Evolutionary conservation across 139 green algal genomes (phyloP), one percentile per base, ranked within the genome.

Genomic region (Chlorella ohadii): DNA sequence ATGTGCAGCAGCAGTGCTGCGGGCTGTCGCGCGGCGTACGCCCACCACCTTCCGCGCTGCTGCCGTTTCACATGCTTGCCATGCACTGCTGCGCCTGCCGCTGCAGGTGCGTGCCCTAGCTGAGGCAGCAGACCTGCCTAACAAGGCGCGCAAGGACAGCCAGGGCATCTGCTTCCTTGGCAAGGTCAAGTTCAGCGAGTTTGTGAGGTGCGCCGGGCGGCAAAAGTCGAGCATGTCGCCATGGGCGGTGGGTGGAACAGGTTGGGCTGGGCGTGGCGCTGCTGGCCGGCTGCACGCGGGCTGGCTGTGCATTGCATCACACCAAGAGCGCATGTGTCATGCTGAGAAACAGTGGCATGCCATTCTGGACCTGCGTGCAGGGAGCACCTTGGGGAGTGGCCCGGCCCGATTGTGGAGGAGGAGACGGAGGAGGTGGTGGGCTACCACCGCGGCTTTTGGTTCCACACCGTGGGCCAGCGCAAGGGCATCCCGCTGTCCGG

Each of bases 121-220:
- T 11, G 96, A 95, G 11, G 84, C 70, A 2, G 86, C 83, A 1
- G 85, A 91, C 31, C 92, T 99, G 56, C 94, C 97, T 55, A 99
- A 95, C 78, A 86, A 93, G 81, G 85, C 84, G 20, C 91, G 97
- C 39, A 97, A 96, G 82, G 97, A 99, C 90, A 96, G 91, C 87
- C 97, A 99, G 89, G 97, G 97, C 61, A 99, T 99, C 72, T 99
- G 97, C 91, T 99, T 99, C 85, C 90, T 99, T 44, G 97, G 97
- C 55, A 99, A 99, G 84, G 97, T 99, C 2, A 91, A 91, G 81
- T 98, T 98, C 84, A 83, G 28, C 73, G 96, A 98, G 85, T 98
- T 99, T 93, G 91, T 99, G 22, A 64, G 38, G 76, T 82, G 76
- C 12, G 65, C 7, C 9, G 41, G 72, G 44, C 44, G 44, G 44